phyloP scores from a whole-genome alignment of 768 basidiomycete species.

The Grammothele lineata region DNA sequence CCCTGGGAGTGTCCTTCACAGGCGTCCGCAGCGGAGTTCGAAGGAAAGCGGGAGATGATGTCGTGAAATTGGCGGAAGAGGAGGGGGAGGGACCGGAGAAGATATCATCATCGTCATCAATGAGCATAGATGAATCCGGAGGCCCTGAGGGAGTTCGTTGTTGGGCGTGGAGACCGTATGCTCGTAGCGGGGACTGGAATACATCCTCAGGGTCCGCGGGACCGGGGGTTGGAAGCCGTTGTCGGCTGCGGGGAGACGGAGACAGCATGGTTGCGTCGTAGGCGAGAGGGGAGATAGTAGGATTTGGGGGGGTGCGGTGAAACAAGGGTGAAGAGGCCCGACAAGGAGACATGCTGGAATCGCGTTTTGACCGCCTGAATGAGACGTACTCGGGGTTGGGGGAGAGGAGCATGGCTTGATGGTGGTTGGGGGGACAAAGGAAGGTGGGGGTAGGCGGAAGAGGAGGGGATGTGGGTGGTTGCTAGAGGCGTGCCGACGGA shows the following conservation, averaged over 20 bases:
- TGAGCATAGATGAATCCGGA: constrained; percentile 43
- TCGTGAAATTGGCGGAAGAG: constrained; percentile 34
- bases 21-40: constrained; percentile 61
- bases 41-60: constrained; percentile 46
- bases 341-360: constrained; percentile 31
- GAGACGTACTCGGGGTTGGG: constrained; percentile 33
- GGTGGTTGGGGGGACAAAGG: constrained; percentile 24
- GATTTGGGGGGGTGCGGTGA: constrained; percentile 31
- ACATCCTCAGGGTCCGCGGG: constrained; percentile 43
- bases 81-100: constrained; percentile 48
- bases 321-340: constrained; percentile 16
- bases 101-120: constrained; percentile 40
- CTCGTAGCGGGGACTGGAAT: constrained; percentile 41
- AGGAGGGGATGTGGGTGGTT: neutral
- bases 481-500: neutral
- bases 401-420: constrained; percentile 28
- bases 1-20: constrained; percentile 45
- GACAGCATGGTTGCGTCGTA: constrained; percentile 60
- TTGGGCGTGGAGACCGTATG: constrained; percentile 36
- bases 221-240: constrained; percentile 34
- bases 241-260: constrained; percentile 56
- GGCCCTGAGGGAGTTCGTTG: constrained; percentile 2
- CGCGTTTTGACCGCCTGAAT: constrained; percentile 28
- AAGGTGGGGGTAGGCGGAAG: constrained; percentile 14
- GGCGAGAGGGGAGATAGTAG: constrained; percentile 25